Conservation (phyloP, 2,329 filamentous ascomycete genomes). For the Hypomyces rosellus region DNA sequence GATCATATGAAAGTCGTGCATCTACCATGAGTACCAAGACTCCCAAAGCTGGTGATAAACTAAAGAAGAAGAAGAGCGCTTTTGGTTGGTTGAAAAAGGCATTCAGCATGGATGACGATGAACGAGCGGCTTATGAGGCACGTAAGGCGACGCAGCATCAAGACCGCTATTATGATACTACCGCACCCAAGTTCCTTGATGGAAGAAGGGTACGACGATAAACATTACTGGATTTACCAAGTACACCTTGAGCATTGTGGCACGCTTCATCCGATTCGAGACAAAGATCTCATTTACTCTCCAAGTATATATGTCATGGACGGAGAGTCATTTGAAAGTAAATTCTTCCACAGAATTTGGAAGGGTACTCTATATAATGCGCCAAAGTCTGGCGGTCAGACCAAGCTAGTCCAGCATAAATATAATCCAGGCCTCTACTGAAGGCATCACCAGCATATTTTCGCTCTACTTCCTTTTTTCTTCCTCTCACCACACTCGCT, state of each 20-base stretch:
- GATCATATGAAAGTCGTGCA: constrained; percentile 31
- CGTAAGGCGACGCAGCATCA: constrained; percentile 40
- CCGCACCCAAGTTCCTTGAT: constrained; percentile 50
- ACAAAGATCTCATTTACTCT: background rate
- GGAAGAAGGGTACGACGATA: constrained; percentile 40
- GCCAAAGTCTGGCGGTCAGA: too few relatives aligned
- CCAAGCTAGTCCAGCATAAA: too few relatives aligned
- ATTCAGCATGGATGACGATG: constrained; percentile 58
- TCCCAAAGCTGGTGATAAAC: constrained; percentile 26
- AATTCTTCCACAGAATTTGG: background rate
- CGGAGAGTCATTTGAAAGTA: too few relatives aligned
- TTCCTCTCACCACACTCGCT: too few relatives aligned
- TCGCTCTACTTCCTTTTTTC: too few relatives aligned
- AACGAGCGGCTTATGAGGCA: constrained; percentile 53
- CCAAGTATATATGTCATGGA: background rate
- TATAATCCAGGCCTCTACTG: too few relatives aligned
- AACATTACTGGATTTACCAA: background rate
- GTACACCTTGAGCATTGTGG: constrained; percentile 1
- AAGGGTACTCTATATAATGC: background rate
- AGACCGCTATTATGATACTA: constrained; percentile 44
- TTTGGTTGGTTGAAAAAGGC: constrained; percentile 65
- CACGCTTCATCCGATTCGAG: background rate
- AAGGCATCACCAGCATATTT: too few relatives aligned
- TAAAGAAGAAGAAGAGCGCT: constrained; percentile 62
- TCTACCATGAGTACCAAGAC: constrained; percentile 20